phyloP scores from a whole-genome alignment of 192 early-diverging fungal genomes.

The Lobosporangium transversale region DNA sequence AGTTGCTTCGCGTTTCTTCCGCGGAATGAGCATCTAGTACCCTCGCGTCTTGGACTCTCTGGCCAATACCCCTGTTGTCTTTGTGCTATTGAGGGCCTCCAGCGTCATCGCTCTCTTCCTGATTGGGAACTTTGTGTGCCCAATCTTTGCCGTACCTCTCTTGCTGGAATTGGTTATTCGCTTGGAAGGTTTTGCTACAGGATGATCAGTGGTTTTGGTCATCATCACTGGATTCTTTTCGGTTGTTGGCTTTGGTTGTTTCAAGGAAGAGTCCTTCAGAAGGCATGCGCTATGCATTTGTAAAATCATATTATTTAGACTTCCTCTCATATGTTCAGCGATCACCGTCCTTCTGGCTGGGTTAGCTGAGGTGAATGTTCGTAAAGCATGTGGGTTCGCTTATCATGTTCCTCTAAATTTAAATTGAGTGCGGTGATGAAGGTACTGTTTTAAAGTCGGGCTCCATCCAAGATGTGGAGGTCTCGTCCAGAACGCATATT shows the following conservation, averaged over 20 bases:
- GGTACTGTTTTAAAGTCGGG: conserved; percentile 2
- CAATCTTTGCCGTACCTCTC: conserved; percentile 64
- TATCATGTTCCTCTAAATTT: conserved; percentile 20
- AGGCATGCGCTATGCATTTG: conserved; percentile 29
- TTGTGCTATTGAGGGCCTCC: conserved; percentile 61
- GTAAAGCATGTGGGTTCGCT: conserved; percentile 15
- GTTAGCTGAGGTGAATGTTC: conserved; percentile 10
- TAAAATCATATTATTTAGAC: conserved; percentile 36
- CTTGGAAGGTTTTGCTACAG: conserved; percentile 45
- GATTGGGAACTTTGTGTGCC: conserved; percentile 65
- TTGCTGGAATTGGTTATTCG: conserved; percentile 58
- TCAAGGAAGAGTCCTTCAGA: conserved; percentile 25
- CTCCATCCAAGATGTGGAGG: conserved; percentile 22
- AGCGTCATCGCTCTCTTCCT: conserved; percentile 67
- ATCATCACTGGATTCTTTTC: conserved; percentile 44
- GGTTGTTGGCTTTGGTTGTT: conserved; percentile 40
- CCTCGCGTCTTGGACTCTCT: conserved; percentile 29
- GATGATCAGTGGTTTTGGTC: conserved; percentile 22
- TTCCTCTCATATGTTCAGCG: conserved; percentile 23
- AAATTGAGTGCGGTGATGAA: conserved; percentile 12
- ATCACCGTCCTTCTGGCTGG: conserved; percentile 20
- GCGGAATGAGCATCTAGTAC: conserved; percentile 30
- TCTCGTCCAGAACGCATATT: conserved; percentile 8
- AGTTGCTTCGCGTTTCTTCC: conserved; percentile 59
- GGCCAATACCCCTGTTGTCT: conserved; percentile 49